A percentile compares a stretch with the other conserved stretches of the same genome.
Conservation (phyloP, 2,329 filamentous ascomycete species). For the Dichotomopilus funicola region DNA sequence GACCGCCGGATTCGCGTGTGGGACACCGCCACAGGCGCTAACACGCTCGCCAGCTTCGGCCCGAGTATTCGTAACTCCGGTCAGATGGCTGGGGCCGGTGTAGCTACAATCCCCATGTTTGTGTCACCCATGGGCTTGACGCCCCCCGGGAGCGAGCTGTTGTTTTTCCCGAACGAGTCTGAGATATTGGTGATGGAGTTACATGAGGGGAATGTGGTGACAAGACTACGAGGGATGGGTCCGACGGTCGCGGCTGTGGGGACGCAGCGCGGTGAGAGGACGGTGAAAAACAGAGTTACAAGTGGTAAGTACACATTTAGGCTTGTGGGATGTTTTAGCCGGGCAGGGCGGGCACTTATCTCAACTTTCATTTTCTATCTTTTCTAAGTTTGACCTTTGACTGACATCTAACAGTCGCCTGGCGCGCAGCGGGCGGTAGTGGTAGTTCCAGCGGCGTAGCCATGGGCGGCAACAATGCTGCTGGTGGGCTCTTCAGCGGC, state of each 20-base stretch:
- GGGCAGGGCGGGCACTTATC: no score
- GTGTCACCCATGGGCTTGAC: conserved; percentile 55
- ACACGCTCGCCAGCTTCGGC: conserved; percentile 84
- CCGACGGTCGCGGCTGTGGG: conserved; percentile 42
- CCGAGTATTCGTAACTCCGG: conserved; percentile 66
- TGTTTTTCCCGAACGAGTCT: conserved; percentile 76
- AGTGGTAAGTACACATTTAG: conserved; percentile 28
- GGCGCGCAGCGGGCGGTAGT: conserved; percentile 58
- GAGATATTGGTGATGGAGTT: conserved; percentile 77
- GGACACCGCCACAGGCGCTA: conserved; percentile 73
- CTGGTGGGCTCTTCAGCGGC: conserved; percentile 64
- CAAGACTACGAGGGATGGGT: conserved; percentile 61
- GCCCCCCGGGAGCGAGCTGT: conserved; percentile 51
- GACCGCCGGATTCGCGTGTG: conserved; percentile 83
- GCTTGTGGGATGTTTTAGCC: neutral
- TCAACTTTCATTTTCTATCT: neutral
- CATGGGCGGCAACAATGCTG: conserved; percentile 48
- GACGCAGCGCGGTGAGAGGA: conserved; percentile 44
- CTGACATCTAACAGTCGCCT: conserved; percentile 46
- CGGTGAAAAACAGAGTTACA: conserved; percentile 62
- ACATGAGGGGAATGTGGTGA: conserved; percentile 66
- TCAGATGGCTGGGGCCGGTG: conserved; percentile 40
- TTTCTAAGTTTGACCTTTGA: no score
- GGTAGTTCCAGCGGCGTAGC: conserved; percentile 52
- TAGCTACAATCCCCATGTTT: conserved; percentile 50